Base-by-base conservation (phyloP, 306 rosid genomes). In the Rosa rugosa region DNA sequence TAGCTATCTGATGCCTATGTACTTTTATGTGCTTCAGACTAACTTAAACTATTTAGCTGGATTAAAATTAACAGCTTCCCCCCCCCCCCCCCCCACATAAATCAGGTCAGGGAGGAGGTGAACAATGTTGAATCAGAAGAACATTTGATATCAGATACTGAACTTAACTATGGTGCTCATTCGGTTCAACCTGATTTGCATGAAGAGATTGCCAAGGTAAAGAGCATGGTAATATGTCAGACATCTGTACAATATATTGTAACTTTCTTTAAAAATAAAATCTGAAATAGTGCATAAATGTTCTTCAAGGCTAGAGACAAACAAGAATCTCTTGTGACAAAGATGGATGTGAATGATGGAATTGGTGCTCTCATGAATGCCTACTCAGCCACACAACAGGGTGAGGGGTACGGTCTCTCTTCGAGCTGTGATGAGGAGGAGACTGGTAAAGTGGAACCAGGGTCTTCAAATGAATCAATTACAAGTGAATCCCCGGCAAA, bases 91-190 rank as follows among this genome's bases (percentile, higher is more conserved):
- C 36, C 1, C 34, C 23, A 27, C 16, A n/a, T 82, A 74, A 77
- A 65, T 79, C 73, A 86, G 88, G 88, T 62, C 69, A 79, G 63
- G 80, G 89, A 83, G 31, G 71, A 78, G 47, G 82, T 68, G 74
- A 62, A 81, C 45, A 42, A 49, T 44, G 46, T 46, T 27, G 50
- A 75, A 59, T 69, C 86, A 68, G 50, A 77, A 82, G 79, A 80
- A 82, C 47, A 67, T 75, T 79, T 80, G 77, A 68, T 75, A 62
- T 76, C 80, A 64, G 78, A 76, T 63, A 67, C 82, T 63, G 86
- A 85, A 25, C 53, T 41, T 53, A 68, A 84, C 41, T 71, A 80
- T 25, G 42, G 40, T 67, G 68, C 85, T 78, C 82, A 80, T 72
- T 45, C 59, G 18, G 79, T 56, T 79, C 46, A 41, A 40, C 76